A percentile compares a stretch with the other conserved stretches of the same genome.
phyloP scores from a whole-genome alignment of 352 stramenopile species.

The Pythium sukuiense region DNA sequence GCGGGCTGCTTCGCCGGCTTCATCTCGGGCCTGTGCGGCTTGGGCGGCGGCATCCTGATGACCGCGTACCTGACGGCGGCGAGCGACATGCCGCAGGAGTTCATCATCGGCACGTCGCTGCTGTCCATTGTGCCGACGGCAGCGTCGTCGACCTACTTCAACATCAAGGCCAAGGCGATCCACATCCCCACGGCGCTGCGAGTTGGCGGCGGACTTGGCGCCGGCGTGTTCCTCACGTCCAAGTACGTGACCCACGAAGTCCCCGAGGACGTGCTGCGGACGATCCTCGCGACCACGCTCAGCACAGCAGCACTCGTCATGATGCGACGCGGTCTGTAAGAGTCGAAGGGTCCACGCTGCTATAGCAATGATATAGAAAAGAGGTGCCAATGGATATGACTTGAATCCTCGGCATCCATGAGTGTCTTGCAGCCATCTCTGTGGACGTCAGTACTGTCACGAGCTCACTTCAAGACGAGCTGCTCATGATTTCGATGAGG shows the following conservation, averaged over 20 bases:
- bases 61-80: conserved; percentile 83
- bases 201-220: conserved; percentile 62
- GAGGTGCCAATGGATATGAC: no score
- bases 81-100: conserved; percentile 84
- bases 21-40: conserved; percentile 80
- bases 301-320: conserved; percentile 72
- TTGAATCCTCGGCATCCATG: no score
- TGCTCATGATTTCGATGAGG: not conserved
- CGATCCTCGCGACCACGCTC: conserved; percentile 71
- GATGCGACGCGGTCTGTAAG: conserved; percentile 71
- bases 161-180: conserved; percentile 75
- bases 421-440: no score
- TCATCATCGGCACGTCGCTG: conserved; percentile 84
- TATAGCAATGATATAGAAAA: no score
- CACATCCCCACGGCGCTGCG: conserved; percentile 70
- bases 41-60: conserved; percentile 85
- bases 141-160: conserved; percentile 79
- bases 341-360: no score
- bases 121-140: conserved; percentile 81
- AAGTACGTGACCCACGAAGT: conserved; percentile 84
- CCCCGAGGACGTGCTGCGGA: conserved; percentile 70
- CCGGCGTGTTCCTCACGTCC: conserved; percentile 73
- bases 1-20: conserved; percentile 75
- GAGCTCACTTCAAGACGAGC: no score
- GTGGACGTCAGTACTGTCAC: no score